These are phyloP conservation scores for Ogataea haglerorum DNA, from an alignment of 805 yeast genomes.

Conservation along the genomic window DNA sequence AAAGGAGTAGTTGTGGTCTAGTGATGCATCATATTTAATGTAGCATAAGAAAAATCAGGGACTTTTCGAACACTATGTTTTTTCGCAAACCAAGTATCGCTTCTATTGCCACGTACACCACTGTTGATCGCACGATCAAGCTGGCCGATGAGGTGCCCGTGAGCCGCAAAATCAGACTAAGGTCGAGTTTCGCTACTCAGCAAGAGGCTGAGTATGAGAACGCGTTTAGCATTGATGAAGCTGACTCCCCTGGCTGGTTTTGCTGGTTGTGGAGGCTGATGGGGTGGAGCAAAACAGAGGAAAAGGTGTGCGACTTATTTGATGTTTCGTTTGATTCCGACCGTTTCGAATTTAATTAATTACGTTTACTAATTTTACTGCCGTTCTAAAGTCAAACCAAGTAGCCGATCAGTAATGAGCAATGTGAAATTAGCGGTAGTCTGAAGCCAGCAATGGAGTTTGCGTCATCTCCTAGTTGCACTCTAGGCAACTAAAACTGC, in stretches of 20 bases:
- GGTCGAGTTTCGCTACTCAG: constrained; percentile 15
- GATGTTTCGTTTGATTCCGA: constrained; percentile 11
- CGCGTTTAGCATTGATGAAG: constrained; percentile 3
- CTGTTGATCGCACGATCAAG: constrained; percentile 10
- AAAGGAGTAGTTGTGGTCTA: constrained; percentile 44
- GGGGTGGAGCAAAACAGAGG: not conserved
- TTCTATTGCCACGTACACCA: constrained; percentile 13
- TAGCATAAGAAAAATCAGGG: constrained; percentile 3
- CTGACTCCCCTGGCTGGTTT: constrained; percentile 2
- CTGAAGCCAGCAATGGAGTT: too few relatives aligned
- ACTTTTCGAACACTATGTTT: constrained; percentile 1
- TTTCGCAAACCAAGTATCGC: constrained; percentile 10
- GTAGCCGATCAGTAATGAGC: too few relatives aligned
- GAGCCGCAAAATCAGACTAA: constrained; percentile 9
- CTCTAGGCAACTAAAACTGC: too few relatives aligned
- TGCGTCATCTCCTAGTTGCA: too few relatives aligned
- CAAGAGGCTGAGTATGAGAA: constrained; percentile 3
- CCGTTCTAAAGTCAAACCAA: too few relatives aligned
- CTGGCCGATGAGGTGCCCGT: constrained; percentile 9
- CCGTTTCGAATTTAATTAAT: constrained; percentile 4
- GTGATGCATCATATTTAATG: constrained; percentile 3
- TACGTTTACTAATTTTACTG: too few relatives aligned
- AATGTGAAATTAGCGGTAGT: too few relatives aligned
- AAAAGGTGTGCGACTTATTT: not conserved
- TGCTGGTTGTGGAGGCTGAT: constrained; percentile 6